Conservation (phyloP, 2,329 filamentous ascomycete species). For the Corynespora cassiicola region DNA sequence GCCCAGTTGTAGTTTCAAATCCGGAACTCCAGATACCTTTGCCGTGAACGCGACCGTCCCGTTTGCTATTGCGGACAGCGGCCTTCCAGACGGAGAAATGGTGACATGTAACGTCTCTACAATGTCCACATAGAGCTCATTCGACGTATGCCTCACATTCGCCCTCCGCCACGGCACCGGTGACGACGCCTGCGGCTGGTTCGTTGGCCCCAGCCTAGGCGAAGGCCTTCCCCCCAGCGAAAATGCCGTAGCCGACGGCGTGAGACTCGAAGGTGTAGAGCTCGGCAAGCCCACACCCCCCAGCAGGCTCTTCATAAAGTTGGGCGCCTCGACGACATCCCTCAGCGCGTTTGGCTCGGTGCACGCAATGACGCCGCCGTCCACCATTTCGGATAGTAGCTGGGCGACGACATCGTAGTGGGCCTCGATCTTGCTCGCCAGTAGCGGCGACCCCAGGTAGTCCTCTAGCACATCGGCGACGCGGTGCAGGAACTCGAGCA, state of each 20-base stretch:
- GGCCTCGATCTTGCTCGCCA: constrained; percentile 84
- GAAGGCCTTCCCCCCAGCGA: constrained; percentile 29
- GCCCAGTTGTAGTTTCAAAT: constrained; percentile 81
- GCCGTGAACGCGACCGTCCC: constrained; percentile 94
- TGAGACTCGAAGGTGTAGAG: constrained; percentile 38
- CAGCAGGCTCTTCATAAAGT: constrained; percentile 85
- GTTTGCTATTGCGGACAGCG: constrained; percentile 84
- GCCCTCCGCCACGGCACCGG: constrained; percentile 86
- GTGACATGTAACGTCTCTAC: constrained; percentile 89
- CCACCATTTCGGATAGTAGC: constrained; percentile 93
- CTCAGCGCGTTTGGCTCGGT: constrained; percentile 92
- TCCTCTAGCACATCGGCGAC: constrained; percentile 92
- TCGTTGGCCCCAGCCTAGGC: constrained; percentile 28
- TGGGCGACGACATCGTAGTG: constrained; percentile 95
- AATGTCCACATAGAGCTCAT: constrained; percentile 96
- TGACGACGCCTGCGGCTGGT: constrained; percentile 45
- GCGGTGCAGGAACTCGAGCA: constrained; percentile 93
- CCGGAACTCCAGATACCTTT: constrained; percentile 93
- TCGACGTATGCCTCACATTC: constrained; percentile 94
- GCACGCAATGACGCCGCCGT: constrained; percentile 85
- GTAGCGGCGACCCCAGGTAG: constrained; percentile 85
- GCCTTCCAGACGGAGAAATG: constrained; percentile 86
- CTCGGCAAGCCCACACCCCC: constrained; percentile 83
- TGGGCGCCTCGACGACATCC: constrained; percentile 90
- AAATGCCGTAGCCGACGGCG: constrained; percentile 34